These are phyloP conservation scores for Russula vinacea DNA, from an alignment of 768 basidiomycete species.

Conservation along the genomic window DNA sequence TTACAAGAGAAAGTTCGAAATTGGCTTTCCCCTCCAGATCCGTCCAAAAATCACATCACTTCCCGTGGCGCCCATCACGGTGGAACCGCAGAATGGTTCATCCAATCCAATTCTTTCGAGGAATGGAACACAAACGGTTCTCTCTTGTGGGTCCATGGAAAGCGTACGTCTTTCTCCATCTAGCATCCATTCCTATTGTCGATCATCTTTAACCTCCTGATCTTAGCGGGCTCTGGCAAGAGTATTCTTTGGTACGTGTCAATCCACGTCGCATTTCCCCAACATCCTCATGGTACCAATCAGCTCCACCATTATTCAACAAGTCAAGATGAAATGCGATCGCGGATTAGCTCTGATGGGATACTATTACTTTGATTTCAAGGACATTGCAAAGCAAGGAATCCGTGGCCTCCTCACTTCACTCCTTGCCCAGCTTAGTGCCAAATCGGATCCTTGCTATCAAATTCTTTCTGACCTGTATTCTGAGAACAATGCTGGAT, in stretches of 20 bases:
- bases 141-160: neutral
- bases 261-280: neutral
- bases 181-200: no score
- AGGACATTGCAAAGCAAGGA: neutral
- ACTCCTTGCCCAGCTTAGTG: constrained; percentile 5
- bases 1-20: neutral
- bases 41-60: neutral
- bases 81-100: neutral
- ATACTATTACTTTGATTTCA: constrained; percentile 15
- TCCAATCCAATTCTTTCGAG: neutral
- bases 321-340: neutral
- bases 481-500: neutral
- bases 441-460: constrained; percentile 1
- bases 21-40: constrained; percentile 9
- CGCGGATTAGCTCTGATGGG: constrained; percentile 3
- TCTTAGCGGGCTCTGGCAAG: constrained; percentile 16
- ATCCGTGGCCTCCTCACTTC: constrained; percentile 8
- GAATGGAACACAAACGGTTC: neutral
- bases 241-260: constrained; percentile 8
- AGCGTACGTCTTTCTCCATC: neutral
- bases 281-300: neutral
- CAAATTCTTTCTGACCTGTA: constrained; percentile 1
- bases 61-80: neutral
- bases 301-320: constrained; percentile 2
- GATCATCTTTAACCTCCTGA: neutral